Percentiles rank a stretch among this genome's conserved stretches.
phyloP scores from a whole-genome alignment of 176 grass and related monocot species.

The Avena atlantica region DNA sequence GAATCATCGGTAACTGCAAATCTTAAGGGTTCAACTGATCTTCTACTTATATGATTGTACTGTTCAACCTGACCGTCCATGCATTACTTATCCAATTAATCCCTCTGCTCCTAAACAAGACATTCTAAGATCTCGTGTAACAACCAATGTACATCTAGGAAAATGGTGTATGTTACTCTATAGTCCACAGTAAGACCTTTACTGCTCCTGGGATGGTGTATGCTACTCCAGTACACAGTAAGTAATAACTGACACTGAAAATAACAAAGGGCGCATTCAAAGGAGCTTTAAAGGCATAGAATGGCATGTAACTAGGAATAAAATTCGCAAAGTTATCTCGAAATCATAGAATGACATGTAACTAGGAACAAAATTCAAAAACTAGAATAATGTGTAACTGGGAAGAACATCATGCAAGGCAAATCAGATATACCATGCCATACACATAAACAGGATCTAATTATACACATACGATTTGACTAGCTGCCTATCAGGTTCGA shows the following conservation, averaged over 20 bases:
- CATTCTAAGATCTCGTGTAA: conserved; percentile 4
- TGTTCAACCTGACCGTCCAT: conserved; percentile 27
- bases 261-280: neutral
- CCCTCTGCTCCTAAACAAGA: neutral
- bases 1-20: conserved; percentile 7
- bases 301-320: neutral
- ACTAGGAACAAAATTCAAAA: neutral
- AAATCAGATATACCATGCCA: neutral
- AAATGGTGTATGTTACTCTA: conserved; percentile 2
- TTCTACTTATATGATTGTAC: conserved; percentile 28
- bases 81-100: conserved; percentile 22
- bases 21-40: neutral
- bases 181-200: neutral
- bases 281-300: neutral
- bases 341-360: neutral
- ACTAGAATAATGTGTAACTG: neutral
- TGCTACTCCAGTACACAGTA: neutral
- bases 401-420: neutral
- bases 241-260: neutral
- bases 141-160: conserved; percentile 6
- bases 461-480: conserved; percentile 59
- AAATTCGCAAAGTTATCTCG: neutral
- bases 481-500: conserved; percentile 40
- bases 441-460: conserved; percentile 3
- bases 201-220: conserved; percentile 5